Conservation (phyloP, 2,329 filamentous ascomycete species). For the Verticillium nubilum region DNA sequence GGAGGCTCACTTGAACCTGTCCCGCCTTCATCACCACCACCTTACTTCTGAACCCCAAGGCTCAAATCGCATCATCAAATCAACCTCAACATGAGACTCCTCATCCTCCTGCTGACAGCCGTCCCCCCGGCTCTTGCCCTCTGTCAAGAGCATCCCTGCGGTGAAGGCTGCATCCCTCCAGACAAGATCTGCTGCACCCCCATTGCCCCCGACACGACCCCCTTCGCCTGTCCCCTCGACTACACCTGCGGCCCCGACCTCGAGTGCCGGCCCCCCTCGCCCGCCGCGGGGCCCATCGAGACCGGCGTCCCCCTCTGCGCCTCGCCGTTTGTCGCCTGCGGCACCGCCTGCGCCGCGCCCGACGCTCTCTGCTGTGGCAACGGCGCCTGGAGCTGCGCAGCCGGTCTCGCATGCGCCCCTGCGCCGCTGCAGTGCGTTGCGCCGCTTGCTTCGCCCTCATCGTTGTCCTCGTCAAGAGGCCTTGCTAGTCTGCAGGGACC, state of each 20-base stretch:
- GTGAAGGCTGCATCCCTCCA: neutral
- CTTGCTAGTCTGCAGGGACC: neutral
- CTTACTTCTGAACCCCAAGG: neutral
- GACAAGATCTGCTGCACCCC: neutral
- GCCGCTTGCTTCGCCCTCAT: neutral
- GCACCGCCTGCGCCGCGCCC: neutral
- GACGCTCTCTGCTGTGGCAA: constrained; percentile 1
- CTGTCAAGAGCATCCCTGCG: constrained; percentile 1
- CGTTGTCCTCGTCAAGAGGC: neutral
- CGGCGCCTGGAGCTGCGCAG: constrained; percentile 1
- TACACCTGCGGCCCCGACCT: neutral
- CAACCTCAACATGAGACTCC: neutral
- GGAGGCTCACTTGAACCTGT: neutral
- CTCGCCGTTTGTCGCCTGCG: neutral
- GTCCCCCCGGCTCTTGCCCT: neutral
- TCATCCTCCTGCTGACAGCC: neutral
- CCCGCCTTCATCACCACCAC: neutral
- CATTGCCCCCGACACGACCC: neutral
- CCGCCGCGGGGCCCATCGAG: neutral
- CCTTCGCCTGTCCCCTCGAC: neutral
- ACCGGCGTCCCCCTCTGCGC: constrained; percentile 1
- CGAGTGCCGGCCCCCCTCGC: neutral
- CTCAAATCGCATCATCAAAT: neutral
- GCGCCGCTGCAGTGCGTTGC: neutral
- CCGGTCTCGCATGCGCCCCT: neutral